phyloP scores from a whole-genome alignment of 2,329 filamentous ascomycete species.

The Knufia petricola region DNA sequence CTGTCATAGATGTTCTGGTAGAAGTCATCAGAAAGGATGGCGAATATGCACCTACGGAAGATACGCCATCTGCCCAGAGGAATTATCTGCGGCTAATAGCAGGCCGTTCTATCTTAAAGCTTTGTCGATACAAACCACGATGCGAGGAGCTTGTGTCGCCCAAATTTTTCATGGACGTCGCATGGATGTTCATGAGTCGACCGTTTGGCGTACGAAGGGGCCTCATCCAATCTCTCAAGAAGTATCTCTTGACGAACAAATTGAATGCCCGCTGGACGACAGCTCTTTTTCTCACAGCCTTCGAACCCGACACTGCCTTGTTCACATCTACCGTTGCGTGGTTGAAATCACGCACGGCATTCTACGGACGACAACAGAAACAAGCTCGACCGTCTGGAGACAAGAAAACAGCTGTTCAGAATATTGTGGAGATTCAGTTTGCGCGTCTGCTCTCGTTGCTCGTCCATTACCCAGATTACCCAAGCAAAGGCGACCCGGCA shows the following conservation, averaged over 20 bases:
- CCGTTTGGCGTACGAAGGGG: slow-evolving; percentile 62
- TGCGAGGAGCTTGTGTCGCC: slow-evolving; percentile 63
- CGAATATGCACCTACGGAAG: slow-evolving; percentile 64
- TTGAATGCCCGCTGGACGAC: slow-evolving; percentile 74
- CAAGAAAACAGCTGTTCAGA: slow-evolving; percentile 39
- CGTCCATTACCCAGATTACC: slow-evolving; percentile 87
- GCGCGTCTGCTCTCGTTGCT: slow-evolving; percentile 76
- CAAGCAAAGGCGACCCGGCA: slow-evolving; percentile 37
- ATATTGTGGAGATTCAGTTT: slow-evolving; percentile 69
- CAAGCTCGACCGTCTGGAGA: slow-evolving; percentile 24
- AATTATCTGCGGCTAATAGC: slow-evolving; percentile 73
- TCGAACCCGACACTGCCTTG: slow-evolving; percentile 69
- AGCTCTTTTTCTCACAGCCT: slow-evolving; percentile 81
- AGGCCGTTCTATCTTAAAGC: slow-evolving; percentile 70
- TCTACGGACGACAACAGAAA: slow-evolving; percentile 46
- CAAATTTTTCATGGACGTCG: slow-evolving; percentile 68
- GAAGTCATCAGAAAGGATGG: slow-evolving; percentile 66
- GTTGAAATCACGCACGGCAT: slow-evolving; percentile 70
- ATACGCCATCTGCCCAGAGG: slow-evolving; percentile 69
- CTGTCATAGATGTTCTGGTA: slow-evolving; percentile 70
- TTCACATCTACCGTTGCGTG: slow-evolving; percentile 72
- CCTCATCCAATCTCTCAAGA: slow-evolving; percentile 81
- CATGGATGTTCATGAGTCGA: slow-evolving; percentile 70
- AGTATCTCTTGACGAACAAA: slow-evolving; percentile 67
- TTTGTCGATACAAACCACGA: slow-evolving; percentile 66